Conservation (phyloP, 164 flowering plant species). For the Litsea cubeba region DNA sequence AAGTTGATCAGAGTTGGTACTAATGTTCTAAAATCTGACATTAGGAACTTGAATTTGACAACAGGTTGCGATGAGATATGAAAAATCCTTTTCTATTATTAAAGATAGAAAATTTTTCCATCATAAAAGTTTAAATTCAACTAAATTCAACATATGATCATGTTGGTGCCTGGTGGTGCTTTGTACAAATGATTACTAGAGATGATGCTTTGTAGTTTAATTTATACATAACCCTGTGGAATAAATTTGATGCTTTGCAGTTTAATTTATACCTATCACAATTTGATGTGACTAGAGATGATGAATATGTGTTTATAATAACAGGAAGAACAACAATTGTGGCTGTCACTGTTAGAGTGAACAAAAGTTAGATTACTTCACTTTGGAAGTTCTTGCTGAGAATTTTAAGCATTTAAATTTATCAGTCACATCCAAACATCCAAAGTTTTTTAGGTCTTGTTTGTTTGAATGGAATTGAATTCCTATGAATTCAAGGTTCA, state of each 20-base stretch:
- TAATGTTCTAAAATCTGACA: background rate
- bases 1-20: background rate
- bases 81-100: too few relatives aligned
- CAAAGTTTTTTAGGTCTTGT: background rate
- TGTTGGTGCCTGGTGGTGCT: background rate
- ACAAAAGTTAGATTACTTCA: background rate
- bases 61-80: too few relatives aligned
- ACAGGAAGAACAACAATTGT: background rate
- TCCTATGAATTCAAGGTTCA: too few relatives aligned
- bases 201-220: background rate
- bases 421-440: background rate
- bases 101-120: background rate
- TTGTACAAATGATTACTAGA: background rate
- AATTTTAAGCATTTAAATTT: background rate
- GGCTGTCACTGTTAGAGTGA: background rate
- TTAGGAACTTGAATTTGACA: background rate
- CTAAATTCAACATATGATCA: too few relatives aligned
- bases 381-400: background rate
- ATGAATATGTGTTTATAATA: background rate
- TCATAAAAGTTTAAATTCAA: background rate
- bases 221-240: background rate
- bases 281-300: background rate
- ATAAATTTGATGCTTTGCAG: background rate
- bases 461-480: too few relatives aligned
- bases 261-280: background rate